Evolutionary conservation across 1,139 yeast species (phyloP).

Genomic region (Lizanozyma gosingica): DNA sequence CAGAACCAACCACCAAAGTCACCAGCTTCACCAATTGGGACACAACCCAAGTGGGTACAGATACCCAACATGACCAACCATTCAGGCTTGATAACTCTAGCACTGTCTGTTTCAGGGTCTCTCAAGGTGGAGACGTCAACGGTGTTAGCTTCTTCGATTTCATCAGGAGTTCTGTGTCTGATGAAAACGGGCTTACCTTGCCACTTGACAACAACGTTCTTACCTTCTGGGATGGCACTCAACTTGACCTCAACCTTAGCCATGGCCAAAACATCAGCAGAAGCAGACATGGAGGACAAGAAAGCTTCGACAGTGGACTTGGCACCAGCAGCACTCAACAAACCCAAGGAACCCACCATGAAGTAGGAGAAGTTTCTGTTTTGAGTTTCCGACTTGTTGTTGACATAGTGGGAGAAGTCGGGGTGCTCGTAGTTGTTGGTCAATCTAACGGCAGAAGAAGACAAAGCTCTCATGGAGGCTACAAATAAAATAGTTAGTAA

Average conservation of each 20-base stretch:
- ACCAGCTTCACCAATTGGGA: conserved; percentile 99
- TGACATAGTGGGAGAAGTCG: conserved; percentile 76
- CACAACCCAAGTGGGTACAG: conserved; percentile 99
- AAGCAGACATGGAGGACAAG: conserved; percentile 89
- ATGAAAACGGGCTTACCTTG: conserved; percentile 99
- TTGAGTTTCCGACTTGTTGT: conserved; percentile 63
- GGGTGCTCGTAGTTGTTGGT: conserved; percentile 87
- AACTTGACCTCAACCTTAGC: conserved; percentile 98
- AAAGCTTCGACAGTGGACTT: conserved; percentile 96
- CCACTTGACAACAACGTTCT: conserved; percentile 98
- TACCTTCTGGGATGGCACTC: conserved; percentile 92
- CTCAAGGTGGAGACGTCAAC: conserved; percentile 71
- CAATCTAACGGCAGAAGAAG: conserved; percentile 41
- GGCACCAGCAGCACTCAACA: conserved; percentile 92
- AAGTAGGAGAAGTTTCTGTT: conserved; percentile 87
- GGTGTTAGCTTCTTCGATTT: conserved; percentile 87
- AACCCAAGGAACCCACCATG: conserved; percentile 96
- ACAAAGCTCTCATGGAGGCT: conserved; percentile 25
- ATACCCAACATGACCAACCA: conserved; percentile 99
- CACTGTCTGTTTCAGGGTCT: conserved; percentile 90
- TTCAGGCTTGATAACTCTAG: conserved; percentile 94
- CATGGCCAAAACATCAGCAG: conserved; percentile 98
- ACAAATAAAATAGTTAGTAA: conserved; percentile 1
- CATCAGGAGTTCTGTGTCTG: conserved; percentile 94
- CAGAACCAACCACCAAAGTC: conserved; percentile 99